phyloP scores from a whole-genome alignment of 1,284 basidiomycete genomes.

The Moesziomyces aphidis region DNA sequence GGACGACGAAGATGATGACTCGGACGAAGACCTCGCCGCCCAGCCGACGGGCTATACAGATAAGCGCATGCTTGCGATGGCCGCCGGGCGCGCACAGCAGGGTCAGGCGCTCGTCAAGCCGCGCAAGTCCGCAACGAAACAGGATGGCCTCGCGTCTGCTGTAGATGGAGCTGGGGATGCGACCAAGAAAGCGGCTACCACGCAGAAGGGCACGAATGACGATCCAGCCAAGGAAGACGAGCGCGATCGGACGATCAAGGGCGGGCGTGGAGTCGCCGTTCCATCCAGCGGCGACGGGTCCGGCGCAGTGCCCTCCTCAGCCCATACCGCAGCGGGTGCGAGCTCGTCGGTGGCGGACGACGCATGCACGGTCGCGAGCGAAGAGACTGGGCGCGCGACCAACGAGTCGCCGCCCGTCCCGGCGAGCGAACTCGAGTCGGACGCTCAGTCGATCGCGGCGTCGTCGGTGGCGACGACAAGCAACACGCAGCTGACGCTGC shows the following conservation, averaged over 20 bases:
- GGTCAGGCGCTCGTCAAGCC: conserved; percentile 7
- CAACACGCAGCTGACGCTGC: conserved; percentile 33
- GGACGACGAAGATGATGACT: conserved; percentile 45
- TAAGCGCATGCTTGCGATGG: conserved; percentile 9
- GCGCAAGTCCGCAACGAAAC: conserved; percentile 7
- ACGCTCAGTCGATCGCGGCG: conserved; percentile 46
- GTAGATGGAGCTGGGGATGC: conserved; percentile 5
- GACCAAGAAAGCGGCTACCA: conserved; percentile 3
- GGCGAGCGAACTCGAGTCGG: conserved; percentile 51
- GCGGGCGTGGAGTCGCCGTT: background rate
- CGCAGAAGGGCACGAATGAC: conserved; percentile 3
- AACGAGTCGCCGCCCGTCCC: conserved; percentile 26
- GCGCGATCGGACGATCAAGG: conserved; percentile 22
- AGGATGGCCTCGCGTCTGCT: background rate
- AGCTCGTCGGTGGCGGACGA: conserved; percentile 32
- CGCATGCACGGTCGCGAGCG: conserved; percentile 32
- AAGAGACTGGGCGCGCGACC: conserved; percentile 29
- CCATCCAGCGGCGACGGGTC: conserved; percentile 8
- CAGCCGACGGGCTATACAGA: conserved; percentile 18
- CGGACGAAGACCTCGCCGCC: conserved; percentile 33
- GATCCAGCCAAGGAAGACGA: conserved; percentile 69
- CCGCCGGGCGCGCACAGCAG: conserved; percentile 7
- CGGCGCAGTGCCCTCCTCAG: conserved; percentile 11
- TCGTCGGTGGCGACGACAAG: conserved; percentile 40
- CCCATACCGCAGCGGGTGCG: conserved; percentile 9